Conservation (phyloP, 2,329 filamentous ascomycete genomes). For the Clarireedia sp. region DNA sequence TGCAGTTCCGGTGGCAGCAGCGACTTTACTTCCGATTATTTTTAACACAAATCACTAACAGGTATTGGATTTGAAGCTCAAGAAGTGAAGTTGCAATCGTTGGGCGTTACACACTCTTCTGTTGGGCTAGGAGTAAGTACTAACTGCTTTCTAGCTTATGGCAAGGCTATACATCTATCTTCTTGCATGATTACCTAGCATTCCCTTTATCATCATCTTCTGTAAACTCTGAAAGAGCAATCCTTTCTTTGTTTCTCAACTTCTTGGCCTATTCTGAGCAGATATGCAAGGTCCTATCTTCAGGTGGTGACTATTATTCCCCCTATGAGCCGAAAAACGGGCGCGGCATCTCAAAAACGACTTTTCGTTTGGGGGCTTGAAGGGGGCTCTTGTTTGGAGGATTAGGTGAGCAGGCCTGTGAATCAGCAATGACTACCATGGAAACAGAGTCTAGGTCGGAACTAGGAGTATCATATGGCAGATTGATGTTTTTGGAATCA, state of each 20-base stretch:
- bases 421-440: constrained; percentile 1
- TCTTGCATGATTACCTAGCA: not conserved
- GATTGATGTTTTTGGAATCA: not conserved
- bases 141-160: not conserved
- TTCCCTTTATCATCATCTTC: not conserved
- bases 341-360: constrained; percentile 1
- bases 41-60: too few species aligned
- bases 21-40: not conserved
- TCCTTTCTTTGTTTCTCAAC: not conserved
- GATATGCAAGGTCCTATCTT: not conserved
- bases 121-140: too few species aligned
- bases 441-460: constrained; percentile 1
- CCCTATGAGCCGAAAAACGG: not conserved
- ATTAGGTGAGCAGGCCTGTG: not conserved
- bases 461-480: not conserved
- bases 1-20: not conserved
- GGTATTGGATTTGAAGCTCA: too few species aligned
- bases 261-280: not conserved
- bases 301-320: not conserved
- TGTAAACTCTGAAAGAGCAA: not conserved
- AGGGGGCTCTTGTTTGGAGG: not conserved
- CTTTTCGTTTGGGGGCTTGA: not conserved
- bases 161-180: not conserved
- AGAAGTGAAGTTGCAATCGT: too few species aligned
- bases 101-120: too few species aligned